Evolutionary conservation across 768 basidiomycete species (phyloP).

Genomic region (Harrya chromipes): DNA sequence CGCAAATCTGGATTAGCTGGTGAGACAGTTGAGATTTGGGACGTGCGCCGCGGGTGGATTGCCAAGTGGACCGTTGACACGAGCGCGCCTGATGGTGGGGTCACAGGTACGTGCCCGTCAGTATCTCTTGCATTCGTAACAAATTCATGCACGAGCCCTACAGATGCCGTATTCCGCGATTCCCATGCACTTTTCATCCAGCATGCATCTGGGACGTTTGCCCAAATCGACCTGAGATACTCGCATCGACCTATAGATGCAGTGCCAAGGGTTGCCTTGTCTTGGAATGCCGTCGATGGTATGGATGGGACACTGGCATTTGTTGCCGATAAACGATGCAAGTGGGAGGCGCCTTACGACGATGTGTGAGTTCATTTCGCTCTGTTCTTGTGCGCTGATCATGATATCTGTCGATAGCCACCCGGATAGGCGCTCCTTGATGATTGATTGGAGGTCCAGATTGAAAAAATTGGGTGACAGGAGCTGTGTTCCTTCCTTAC

Average conservation of each 20-base stretch:
- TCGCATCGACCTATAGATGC: constrained; percentile 63
- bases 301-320: constrained; percentile 61
- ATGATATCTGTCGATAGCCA: constrained; percentile 29
- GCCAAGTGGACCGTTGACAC: constrained; percentile 78
- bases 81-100: constrained; percentile 64
- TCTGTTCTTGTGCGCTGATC: neutral
- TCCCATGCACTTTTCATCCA: constrained; percentile 72
- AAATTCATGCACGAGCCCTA: neutral
- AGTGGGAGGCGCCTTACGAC: constrained; percentile 75
- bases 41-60: constrained; percentile 75
- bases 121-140: neutral
- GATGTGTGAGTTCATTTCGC: constrained; percentile 55
- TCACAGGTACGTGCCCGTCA: constrained; percentile 53
- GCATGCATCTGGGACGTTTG: constrained; percentile 73
- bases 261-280: constrained; percentile 56
- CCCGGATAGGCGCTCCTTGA: constrained; percentile 29
- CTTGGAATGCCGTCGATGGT: constrained; percentile 51
- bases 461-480: constrained; percentile 62
- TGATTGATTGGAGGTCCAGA: constrained; percentile 32
- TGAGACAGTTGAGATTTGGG: constrained; percentile 82
- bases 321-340: constrained; percentile 48
- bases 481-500: constrained; percentile 46
- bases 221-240: constrained; percentile 72
- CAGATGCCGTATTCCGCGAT: constrained; percentile 69
- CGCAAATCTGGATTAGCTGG: constrained; percentile 28